Conservation (phyloP, 257 asterid genomes). For the Lycium ferocissimum region DNA sequence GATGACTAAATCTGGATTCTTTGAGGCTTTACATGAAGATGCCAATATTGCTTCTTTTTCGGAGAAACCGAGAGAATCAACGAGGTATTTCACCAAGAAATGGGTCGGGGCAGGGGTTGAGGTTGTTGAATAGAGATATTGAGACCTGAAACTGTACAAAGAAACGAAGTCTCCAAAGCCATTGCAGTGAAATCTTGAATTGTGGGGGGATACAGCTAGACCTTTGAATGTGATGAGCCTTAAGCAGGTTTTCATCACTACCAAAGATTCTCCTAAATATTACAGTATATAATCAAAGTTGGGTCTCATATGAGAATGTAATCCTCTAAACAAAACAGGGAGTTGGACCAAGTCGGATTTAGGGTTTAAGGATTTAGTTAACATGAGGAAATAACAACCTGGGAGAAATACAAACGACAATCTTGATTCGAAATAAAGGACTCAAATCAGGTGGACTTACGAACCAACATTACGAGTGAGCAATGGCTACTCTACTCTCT, state of each 20-base stretch:
- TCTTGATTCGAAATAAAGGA: not conserved
- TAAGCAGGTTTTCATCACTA: too few relatives aligned
- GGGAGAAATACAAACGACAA: not conserved
- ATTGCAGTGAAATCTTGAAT: not conserved
- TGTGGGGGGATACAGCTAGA: not conserved
- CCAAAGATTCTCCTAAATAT: not conserved
- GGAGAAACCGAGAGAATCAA: constrained; percentile 37
- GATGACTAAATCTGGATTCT: constrained; percentile 28
- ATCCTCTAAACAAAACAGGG: too few relatives aligned
- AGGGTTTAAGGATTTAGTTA: not conserved
- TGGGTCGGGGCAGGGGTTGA: not conserved
- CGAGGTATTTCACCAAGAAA: constrained; percentile 13
- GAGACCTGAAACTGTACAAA: not conserved
- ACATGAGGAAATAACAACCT: not conserved
- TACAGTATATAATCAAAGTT: too few relatives aligned
- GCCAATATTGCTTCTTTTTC: constrained; percentile 24
- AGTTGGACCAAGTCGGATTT: too few relatives aligned
- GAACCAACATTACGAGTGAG: too few relatives aligned
- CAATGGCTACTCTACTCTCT: too few relatives aligned
- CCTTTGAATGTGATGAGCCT: not conserved
- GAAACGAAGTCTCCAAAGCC: not conserved
- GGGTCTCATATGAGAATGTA: too few relatives aligned
- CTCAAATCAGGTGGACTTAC: too few relatives aligned
- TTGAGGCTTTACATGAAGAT: not conserved
- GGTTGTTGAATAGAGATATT: not conserved